Evolutionary conservation across 2,329 filamentous ascomycete species (phyloP).

Genomic region (Aspergillus jensenii): DNA sequence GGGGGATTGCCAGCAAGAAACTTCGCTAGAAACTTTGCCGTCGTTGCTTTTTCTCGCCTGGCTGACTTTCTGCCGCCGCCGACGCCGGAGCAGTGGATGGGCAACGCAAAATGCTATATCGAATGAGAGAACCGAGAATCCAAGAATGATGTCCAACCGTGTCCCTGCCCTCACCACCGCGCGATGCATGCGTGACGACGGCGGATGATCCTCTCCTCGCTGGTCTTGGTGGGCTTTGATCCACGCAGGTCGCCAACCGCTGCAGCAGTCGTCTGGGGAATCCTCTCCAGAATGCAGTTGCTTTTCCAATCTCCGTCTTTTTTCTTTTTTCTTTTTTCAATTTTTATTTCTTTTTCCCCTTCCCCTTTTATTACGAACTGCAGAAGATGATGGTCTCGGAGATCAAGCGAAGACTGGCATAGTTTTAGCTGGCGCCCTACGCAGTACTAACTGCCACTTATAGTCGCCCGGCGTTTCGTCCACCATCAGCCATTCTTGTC

Average conservation of each 20-base stretch:
- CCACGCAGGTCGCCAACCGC: conserved; percentile 10
- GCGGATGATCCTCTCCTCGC: conserved; percentile 15
- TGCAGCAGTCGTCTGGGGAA: neutral
- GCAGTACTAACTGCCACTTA: neutral
- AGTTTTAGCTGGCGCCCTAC: neutral
- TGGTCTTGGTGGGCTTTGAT: neutral
- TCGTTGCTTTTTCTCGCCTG: neutral
- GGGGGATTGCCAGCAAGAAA: neutral
- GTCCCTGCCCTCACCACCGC: too few relatives aligned
- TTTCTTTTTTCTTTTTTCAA: conserved; percentile 4
- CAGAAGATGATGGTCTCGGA: conserved; percentile 1
- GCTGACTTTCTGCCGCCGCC: neutral
- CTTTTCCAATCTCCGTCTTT: neutral
- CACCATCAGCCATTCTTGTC: neutral
- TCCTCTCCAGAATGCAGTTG: conserved; percentile 8
- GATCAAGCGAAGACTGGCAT: neutral
- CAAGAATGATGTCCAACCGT: too few relatives aligned
- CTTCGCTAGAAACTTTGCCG: conserved; percentile 3
- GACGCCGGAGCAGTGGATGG: conserved; percentile 9
- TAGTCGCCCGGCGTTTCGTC: neutral
- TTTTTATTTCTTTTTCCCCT: neutral
- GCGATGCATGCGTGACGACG: conserved; percentile 8
- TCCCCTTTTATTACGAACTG: conserved; percentile 9
- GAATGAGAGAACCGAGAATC: conserved; percentile 1
- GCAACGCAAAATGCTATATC: conserved; percentile 3